phyloP scores from a whole-genome alignment of 2,329 filamentous ascomycete species.

The Hypoxylon sp. region DNA sequence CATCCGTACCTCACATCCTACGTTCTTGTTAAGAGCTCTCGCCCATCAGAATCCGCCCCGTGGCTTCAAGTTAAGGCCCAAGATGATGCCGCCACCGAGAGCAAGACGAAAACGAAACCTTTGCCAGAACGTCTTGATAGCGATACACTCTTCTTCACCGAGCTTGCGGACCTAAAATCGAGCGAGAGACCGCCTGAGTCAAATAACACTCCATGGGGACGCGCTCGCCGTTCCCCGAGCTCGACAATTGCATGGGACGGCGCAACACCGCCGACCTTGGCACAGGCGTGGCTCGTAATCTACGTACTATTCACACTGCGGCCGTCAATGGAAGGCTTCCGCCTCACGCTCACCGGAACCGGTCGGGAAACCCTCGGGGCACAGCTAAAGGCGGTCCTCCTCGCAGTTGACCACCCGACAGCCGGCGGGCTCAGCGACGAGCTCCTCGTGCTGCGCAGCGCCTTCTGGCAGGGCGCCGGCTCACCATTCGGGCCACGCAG shows the following conservation, averaged over 20 bases:
- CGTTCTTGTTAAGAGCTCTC: conserved; percentile 57
- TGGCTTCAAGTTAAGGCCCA: conserved; percentile 58
- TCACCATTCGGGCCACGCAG: conserved; percentile 76
- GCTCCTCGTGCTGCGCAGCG: conserved; percentile 64
- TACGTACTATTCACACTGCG: conserved; percentile 68
- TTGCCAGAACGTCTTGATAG: conserved; percentile 56
- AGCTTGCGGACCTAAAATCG: conserved; percentile 64
- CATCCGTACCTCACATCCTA: conserved; percentile 66
- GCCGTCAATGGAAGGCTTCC: conserved; percentile 64
- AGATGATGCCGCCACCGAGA: conserved; percentile 15
- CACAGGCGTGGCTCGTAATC: conserved; percentile 67
- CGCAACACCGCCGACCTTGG: conserved; percentile 60
- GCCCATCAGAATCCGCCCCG: conserved; percentile 46
- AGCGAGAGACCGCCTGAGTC: conserved; percentile 65
- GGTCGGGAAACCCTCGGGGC: conserved; percentile 53
- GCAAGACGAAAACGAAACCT: conserved; percentile 51
- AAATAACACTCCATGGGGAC: conserved; percentile 70
- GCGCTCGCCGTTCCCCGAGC: conserved; percentile 68
- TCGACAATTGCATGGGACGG: conserved; percentile 63
- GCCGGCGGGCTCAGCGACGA: conserved; percentile 52
- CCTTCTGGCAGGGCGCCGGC: conserved; percentile 80
- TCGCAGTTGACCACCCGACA: conserved; percentile 66
- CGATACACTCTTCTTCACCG: conserved; percentile 61
- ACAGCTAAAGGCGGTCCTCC: conserved; percentile 63
- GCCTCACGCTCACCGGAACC: conserved; percentile 62